Evolutionary conservation across 2,329 filamentous ascomycete genomes (phyloP).

Genomic region (Thelonectria blattea): DNA sequence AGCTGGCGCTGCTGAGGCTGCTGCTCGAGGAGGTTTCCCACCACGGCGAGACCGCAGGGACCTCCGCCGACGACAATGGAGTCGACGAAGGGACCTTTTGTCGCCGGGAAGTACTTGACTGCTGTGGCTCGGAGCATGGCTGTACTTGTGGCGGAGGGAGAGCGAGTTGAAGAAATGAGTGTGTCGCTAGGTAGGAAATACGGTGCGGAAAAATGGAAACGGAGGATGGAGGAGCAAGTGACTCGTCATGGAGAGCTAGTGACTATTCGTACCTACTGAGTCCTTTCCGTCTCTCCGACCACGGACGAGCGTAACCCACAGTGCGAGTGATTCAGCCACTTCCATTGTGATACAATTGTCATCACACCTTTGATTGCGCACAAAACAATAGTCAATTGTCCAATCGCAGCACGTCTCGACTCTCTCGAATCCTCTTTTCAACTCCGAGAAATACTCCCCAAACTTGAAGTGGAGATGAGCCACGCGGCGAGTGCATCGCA

Average conservation of each 20-base stretch:
- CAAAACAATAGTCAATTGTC: background rate
- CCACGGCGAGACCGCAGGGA: constrained; percentile 57
- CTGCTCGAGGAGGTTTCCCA: constrained; percentile 66
- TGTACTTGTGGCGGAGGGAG: background rate
- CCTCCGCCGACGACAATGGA: constrained; percentile 31
- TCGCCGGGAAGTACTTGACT: background rate
- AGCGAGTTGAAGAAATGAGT: background rate
- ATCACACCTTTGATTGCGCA: background rate
- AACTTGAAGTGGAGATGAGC: background rate
- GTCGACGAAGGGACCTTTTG: constrained; percentile 43
- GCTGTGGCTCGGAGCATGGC: background rate
- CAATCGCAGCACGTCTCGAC: background rate
- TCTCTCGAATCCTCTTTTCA: background rate
- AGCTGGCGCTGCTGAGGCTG: constrained; percentile 52
- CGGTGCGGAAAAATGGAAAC: no score
- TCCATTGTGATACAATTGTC: no score
- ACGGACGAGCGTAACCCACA: background rate
- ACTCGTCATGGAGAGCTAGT: background rate
- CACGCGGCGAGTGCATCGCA: background rate
- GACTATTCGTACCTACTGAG: background rate
- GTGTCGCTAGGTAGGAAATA: no score
- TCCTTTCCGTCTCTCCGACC: background rate
- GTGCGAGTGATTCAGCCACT: background rate
- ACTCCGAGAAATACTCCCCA: constrained; percentile 14
- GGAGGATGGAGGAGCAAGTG: background rate